Base-by-base conservation (phyloP, 495 filamentous ascomycete species). In the Aspergillus egyptiacus region DNA sequence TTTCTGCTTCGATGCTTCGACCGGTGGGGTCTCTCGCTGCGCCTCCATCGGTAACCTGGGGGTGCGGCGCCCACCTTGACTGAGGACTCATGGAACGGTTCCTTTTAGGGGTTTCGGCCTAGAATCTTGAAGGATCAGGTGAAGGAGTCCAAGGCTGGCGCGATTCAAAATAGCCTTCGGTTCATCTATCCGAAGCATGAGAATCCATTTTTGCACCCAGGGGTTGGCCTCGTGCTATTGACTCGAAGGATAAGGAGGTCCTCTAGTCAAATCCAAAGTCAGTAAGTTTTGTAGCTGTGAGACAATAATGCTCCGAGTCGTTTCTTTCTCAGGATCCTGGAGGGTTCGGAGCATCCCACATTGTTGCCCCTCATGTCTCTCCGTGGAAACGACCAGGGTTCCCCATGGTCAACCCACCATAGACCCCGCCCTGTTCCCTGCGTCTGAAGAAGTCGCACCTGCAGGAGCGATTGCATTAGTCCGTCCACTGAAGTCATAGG, bases 291-390 rank as follows among this genome's bases (percentile, higher is more conserved):
- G 33, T 5, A 27, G 24, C 5, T 5, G 24, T 27, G 24, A 27
- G 24, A 5, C 8, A 27, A 27, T 27, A n/a, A n/a, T 35, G 33
- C 14, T 17, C 33, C 14, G 4, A 19, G 20, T 13, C 19, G 27
- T 28, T 25, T 13, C 5, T 38, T n/a, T 8, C 11, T n/a, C 2
- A 9, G 23, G 35, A 18, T 37, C 17, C 15, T 11, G 24, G 3
- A 43, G 40, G 40, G 25, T 43, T 25, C 40, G 40, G 40, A 43
- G 40, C 23, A 43, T 27, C 40, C 40, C 40, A 32, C 40, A 43
- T 18, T 9, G 23, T 30, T 20, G 15, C 40, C 40, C 39, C 40
- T n/a, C n/a, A n/a, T 31, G 40, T 38, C n/a, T 11, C 5, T 20
- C 20, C 19, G 25, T 18, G 2, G 5, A 3, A 43, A 44, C 17